Evolutionary conservation across 2,329 filamentous ascomycete genomes (phyloP), one percentile per base, ranked within the genome.

Genomic region (Stagonosporopsis vannaccii): DNA sequence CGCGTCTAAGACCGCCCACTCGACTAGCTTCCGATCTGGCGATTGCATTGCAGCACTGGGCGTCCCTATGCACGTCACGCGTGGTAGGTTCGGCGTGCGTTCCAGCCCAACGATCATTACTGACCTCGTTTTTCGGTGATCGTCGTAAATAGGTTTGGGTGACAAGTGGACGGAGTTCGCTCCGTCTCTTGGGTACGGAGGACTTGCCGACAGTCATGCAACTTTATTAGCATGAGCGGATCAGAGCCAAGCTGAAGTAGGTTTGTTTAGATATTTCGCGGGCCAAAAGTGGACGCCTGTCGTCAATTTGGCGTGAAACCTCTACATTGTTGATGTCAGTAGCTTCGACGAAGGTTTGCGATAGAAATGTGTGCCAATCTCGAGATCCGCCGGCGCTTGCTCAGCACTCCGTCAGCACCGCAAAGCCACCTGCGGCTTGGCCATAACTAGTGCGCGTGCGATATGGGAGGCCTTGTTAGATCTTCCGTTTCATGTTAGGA

Each of bases 51-150:
- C 45, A 32, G 40, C 40, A 39, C 13, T 19, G 51, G 30, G 25
- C 37, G 23, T 48, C 35, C 26, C 19, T 30, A 56, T 56, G 53
- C 53, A 51, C 43, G 53, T 51, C 53, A 56, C 53, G 23, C 47
- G 23, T 28, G 22, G 13, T 28, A 46, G 32, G 23, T 48, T 48
- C 42, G 25, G 42, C 25, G 53, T 43, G 32, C 7, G 53, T 56
- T 56, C 47, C 47, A 56, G 47, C 42, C 53, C 32, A 47, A 32
- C 15, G 13, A 32, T n/a, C 30, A 30, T 30, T 30, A 12, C 7
- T 30, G 19, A 13, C 20, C 40, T 39, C 32, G 43, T 13, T 17
- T 6, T 33, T 19, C 8, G 15, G 12, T 28, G 47, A 56, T 56
- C 47, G 19, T 43, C 26, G 19, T 22, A 15, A 47, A 47, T 42